Conservation (phyloP, 2,329 filamentous ascomycete genomes). For the Paracoccidioides lutzii region DNA sequence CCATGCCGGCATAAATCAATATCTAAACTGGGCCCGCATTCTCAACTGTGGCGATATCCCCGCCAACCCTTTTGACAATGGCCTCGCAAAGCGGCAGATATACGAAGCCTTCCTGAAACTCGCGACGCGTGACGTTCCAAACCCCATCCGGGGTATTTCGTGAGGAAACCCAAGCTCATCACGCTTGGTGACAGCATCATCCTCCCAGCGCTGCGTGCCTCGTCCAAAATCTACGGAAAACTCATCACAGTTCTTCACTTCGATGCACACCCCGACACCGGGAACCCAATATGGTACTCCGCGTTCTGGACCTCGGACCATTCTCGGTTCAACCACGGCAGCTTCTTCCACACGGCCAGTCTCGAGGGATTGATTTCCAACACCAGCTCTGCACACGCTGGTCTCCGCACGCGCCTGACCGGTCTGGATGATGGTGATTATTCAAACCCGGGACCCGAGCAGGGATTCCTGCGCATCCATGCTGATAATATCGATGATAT, state of each 20-base stretch:
- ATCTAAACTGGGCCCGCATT: constrained; percentile 62
- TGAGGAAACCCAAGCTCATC: constrained; percentile 42
- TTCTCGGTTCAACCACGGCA: constrained; percentile 72
- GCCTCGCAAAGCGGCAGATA: constrained; percentile 70
- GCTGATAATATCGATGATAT: constrained; percentile 80
- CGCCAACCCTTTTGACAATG: constrained; percentile 75
- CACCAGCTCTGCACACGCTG: constrained; percentile 64
- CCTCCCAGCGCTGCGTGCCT: constrained; percentile 54
- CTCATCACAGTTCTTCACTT: constrained; percentile 62
- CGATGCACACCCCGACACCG: constrained; percentile 70
- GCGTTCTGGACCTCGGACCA: constrained; percentile 60
- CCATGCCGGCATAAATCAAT: constrained; percentile 71
- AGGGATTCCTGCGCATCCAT: constrained; percentile 70
- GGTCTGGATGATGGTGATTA: constrained; percentile 54
- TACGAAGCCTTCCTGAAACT: constrained; percentile 65
- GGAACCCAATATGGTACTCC: constrained; percentile 68
- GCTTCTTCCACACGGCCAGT: constrained; percentile 81
- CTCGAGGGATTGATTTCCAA: constrained; percentile 69
- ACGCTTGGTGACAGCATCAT: constrained; percentile 59
- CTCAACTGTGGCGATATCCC: constrained; percentile 88
- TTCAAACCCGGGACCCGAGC: constrained; percentile 53
- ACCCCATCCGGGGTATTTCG: constrained; percentile 20
- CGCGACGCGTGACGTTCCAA: constrained; percentile 31
- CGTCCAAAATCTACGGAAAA: constrained; percentile 48
- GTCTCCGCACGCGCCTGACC: constrained; percentile 63